Base-by-base conservation (phyloP, 106 monocot genomes). In the Dendrobium nobile region DNA sequence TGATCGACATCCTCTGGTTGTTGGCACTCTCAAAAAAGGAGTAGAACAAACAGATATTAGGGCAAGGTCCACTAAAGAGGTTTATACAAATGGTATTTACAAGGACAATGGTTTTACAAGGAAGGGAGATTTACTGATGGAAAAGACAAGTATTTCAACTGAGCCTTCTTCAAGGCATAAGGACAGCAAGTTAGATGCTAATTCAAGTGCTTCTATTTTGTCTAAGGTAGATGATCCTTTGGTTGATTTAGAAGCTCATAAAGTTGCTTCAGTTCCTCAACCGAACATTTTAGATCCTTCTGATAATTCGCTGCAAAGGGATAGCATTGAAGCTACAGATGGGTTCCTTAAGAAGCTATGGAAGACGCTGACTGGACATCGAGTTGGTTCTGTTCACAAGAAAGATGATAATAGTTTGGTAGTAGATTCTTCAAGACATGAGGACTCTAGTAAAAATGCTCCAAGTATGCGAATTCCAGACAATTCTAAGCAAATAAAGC, bases 291-390 rank as follows among this genome's bases (percentile, higher is more conserved):
- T 47, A 48, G 81, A 83, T 26, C 26, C 33, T 77, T 41, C 28
- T 37, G 75, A 56, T 42, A 54, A 19, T 75, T 59, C 74, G 26
- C 41, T 41, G n/a, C 19, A 75, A 64, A 54, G 9, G 5, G 44
- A 76, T n/a, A 55, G 79, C 47, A 27, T 28, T 73, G 72, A 22
- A 18, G 43, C 45, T 26, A 40, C 64, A 16, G 80, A 82, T 17
- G 88, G 94, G 20, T 58, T 94, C 58, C 58, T 89, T 31, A 67
- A 54, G 67, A 85, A 72, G 82, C 81, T 94, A 40, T 80, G 82
- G 87, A 88, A 41, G 73, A 64, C 17, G 22, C 86, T 80, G 72
- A 42, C 24, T 65, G 78, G 75, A 7, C 27, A 40, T 44, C 54
- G 45, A 64, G 82, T 41, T 79, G 51, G 17, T 45, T 45, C 47